These are phyloP conservation scores for Barbatosphaeria neglecta DNA, from an alignment of 495 filamentous ascomycete species.

Conservation along the genomic window DNA sequence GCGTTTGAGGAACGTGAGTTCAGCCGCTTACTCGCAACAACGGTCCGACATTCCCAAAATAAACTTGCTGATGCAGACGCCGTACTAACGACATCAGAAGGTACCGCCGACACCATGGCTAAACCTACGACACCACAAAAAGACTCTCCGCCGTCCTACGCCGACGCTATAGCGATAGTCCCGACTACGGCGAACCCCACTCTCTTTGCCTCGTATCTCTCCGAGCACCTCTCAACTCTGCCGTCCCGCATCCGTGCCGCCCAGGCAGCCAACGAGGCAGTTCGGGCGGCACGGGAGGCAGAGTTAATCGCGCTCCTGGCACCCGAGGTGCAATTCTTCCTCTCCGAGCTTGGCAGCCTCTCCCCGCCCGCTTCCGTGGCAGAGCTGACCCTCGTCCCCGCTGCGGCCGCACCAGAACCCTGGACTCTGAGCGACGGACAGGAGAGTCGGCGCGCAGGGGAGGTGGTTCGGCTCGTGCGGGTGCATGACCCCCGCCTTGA, in stretches of 20 bases:
- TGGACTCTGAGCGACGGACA: conserved; percentile 19
- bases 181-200: conserved; percentile 1
- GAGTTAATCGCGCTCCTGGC: conserved; percentile 20
- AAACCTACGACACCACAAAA: too few relatives aligned
- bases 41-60: too few relatives aligned
- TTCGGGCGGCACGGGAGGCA: conserved; percentile 19
- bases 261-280: conserved; percentile 13
- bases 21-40: too few relatives aligned
- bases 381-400: conserved; percentile 30
- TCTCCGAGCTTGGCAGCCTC: conserved; percentile 15
- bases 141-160: conserved; percentile 26
- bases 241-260: conserved; percentile 23
- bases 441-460: conserved; percentile 24
- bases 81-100: too few relatives aligned
- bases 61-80: too few relatives aligned
- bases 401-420: conserved; percentile 14
- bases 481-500: conserved; percentile 2
- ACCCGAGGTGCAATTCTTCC: conserved; percentile 25
- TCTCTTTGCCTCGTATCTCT: conserved; percentile 20
- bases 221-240: conserved; percentile 24
- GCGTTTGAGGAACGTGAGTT: too few relatives aligned
- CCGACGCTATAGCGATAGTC: conserved; percentile 4
- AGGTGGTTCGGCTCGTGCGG: conserved; percentile 19
- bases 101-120: conserved; percentile 1
- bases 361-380: conserved; percentile 10